phyloP scores from a whole-genome alignment of 805 yeast genomes.

The Starmerella geochares region DNA sequence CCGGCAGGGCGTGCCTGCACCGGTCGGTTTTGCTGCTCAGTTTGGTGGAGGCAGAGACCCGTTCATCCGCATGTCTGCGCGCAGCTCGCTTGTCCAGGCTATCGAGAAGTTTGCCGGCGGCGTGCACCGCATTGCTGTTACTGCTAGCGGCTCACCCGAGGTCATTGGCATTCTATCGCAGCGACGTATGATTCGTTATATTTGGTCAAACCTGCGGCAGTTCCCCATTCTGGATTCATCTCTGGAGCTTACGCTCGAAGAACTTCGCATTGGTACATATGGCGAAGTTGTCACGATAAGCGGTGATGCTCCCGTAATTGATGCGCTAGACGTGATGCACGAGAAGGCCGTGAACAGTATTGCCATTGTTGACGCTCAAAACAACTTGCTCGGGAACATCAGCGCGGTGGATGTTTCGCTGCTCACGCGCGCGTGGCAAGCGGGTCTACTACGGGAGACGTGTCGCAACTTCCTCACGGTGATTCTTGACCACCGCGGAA shows the following conservation, averaged over 20 bases:
- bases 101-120: slow-evolving; percentile 89
- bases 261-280: slow-evolving; percentile 61
- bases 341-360: slow-evolving; percentile 73
- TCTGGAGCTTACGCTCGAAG: slow-evolving; percentile 55
- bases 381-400: slow-evolving; percentile 76
- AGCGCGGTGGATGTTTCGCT: slow-evolving; percentile 89
- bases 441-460: slow-evolving; percentile 67
- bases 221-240: slow-evolving; percentile 68
- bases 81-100: slow-evolving; percentile 52
- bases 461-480: slow-evolving; percentile 83
- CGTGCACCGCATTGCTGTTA: slow-evolving; percentile 84
- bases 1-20: slow-evolving; percentile 78
- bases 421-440: slow-evolving; percentile 77
- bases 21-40: slow-evolving; percentile 77
- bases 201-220: slow-evolving; percentile 87
- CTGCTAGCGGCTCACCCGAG: slow-evolving; percentile 36
- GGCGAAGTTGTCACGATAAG: slow-evolving; percentile 63
- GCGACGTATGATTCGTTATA: slow-evolving; percentile 68
- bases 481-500: slow-evolving; percentile 76
- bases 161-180: slow-evolving; percentile 84
- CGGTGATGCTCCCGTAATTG: slow-evolving; percentile 80
- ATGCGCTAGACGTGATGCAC: slow-evolving; percentile 80
- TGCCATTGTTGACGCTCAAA: slow-evolving; percentile 78
- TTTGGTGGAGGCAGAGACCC: slow-evolving; percentile 75
- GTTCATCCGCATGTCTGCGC: slow-evolving; percentile 63